These are phyloP conservation scores for Microsporum audouinii DNA, from an alignment of 2,329 filamentous ascomycete genomes.

Conservation along the genomic window DNA sequence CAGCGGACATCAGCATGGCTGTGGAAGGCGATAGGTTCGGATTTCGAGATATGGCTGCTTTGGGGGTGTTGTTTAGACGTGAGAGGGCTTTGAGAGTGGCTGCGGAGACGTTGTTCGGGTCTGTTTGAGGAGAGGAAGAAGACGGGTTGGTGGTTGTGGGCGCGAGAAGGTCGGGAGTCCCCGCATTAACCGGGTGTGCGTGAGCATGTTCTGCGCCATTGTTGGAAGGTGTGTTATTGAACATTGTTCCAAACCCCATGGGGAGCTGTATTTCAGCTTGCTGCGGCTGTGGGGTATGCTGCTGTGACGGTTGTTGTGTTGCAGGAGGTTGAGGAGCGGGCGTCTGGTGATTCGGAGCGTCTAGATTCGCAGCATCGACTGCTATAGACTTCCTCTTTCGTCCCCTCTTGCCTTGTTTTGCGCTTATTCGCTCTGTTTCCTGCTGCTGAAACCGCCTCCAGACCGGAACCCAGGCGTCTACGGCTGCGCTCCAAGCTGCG, in stretches of 20 bases:
- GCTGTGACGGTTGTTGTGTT: conserved; percentile 7
- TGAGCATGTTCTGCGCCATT: not conserved
- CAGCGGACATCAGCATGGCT: conserved; percentile 18
- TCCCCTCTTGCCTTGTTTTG: conserved; percentile 24
- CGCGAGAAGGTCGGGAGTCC: conserved; percentile 4
- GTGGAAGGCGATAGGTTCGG: conserved; percentile 16
- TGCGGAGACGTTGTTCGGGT: conserved; percentile 20
- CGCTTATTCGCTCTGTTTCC: conserved; percentile 28
- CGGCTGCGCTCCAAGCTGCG: conserved; percentile 28
- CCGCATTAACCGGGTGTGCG: not conserved
- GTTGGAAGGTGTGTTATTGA: conserved; percentile 11
- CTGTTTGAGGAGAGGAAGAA: conserved; percentile 12
- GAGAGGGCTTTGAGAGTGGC: conserved; percentile 28
- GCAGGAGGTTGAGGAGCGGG: not conserved
- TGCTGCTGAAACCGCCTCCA: conserved; percentile 31
- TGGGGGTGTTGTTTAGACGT: conserved; percentile 29
- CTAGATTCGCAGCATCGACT: not conserved
- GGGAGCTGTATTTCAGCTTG: conserved; percentile 22
- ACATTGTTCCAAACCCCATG: conserved; percentile 32
- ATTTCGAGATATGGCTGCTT: conserved; percentile 17
- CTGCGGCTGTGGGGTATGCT: not conserved
- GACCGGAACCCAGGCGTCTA: conserved; percentile 33
- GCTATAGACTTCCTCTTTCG: conserved; percentile 20
- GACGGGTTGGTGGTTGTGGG: conserved; percentile 10
- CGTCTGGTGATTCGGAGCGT: conserved; percentile 4